These are phyloP conservation scores for Mollisia scopiformis DNA, from an alignment of 2,329 filamentous ascomycete species.

Conservation along the genomic window DNA sequence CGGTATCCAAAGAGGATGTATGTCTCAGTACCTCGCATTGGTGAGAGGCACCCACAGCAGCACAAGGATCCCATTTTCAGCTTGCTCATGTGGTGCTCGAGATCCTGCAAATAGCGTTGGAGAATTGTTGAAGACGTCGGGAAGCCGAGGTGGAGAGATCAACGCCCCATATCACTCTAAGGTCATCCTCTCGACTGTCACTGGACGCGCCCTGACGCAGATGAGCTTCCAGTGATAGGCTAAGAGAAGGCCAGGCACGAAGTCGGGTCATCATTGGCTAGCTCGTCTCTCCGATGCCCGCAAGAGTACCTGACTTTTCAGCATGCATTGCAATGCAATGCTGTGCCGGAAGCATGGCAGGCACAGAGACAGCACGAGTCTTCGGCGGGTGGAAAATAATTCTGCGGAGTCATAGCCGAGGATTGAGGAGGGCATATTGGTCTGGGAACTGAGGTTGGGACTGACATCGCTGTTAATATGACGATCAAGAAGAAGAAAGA, in stretches of 20 bases:
- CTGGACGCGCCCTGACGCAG: background rate
- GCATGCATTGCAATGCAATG: background rate
- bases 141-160: background rate
- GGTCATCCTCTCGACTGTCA: background rate
- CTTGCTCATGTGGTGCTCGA: constrained; percentile 1
- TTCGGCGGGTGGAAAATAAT: too few species aligned
- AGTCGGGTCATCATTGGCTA: background rate
- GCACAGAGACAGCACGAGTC: too few species aligned
- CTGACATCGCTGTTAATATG: background rate
- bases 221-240: background rate
- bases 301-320: background rate
- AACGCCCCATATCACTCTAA: background rate
- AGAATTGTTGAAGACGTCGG: background rate
- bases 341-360: background rate
- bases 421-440: too few species aligned
- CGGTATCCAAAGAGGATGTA: background rate
- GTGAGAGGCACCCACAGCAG: background rate
- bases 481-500: background rate
- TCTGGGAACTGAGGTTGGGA: background rate
- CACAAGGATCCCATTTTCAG: constrained; percentile 7
- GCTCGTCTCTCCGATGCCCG: background rate
- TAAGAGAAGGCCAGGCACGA: background rate
- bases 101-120: constrained; percentile 1
- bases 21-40: constrained; percentile 8
- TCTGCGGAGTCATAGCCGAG: background rate